Conservation (phyloP, 352 stramenopile genomes). For the Phytopythium kandeliae region DNA sequence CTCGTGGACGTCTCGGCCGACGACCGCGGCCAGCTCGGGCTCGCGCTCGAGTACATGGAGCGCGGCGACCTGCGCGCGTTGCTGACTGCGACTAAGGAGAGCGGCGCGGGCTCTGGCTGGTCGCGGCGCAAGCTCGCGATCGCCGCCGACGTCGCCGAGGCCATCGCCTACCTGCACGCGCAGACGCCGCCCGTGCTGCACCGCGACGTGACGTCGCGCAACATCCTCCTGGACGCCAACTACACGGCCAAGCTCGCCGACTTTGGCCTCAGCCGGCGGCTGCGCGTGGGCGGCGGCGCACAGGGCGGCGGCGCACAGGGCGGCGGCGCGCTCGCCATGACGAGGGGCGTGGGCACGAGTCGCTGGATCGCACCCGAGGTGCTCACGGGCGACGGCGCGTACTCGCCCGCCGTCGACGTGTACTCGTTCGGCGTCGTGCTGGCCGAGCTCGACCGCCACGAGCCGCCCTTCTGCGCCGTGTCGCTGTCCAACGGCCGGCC, state of each 20-base stretch:
- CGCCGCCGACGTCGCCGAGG: slow-evolving; percentile 53
- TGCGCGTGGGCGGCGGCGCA: slow-evolving; percentile 19
- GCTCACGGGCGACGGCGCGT: slow-evolving; percentile 32
- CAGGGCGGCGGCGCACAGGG: slow-evolving; percentile 18
- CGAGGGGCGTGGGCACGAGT: slow-evolving; percentile 22
- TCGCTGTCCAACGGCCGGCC: slow-evolving; percentile 45
- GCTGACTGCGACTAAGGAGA: slow-evolving; percentile 24
- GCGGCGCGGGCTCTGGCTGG: slow-evolving; percentile 30
- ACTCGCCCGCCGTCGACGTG: slow-evolving; percentile 47
- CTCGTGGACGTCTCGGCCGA: neutral
- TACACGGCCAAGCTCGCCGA: slow-evolving; percentile 62
- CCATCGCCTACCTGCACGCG: slow-evolving; percentile 62
- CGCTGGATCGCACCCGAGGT: slow-evolving; percentile 68
- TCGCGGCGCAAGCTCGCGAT: slow-evolving; percentile 47
- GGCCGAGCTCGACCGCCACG: slow-evolving; percentile 62
- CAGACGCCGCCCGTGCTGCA: slow-evolving; percentile 51
- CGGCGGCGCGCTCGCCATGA: slow-evolving; percentile 13
- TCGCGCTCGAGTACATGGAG: slow-evolving; percentile 74
- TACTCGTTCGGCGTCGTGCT: slow-evolving; percentile 75
- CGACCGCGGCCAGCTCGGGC: slow-evolving; percentile 32
- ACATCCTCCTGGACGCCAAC: slow-evolving; percentile 52
- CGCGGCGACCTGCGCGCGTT: slow-evolving; percentile 56
- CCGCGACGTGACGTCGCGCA: slow-evolving; percentile 65
- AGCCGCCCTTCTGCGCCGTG: slow-evolving; percentile 60
- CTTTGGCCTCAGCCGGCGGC: slow-evolving; percentile 56